Evolutionary conservation across 306 rosid species (phyloP), one percentile per base, ranked within the genome.

Genomic region (Inga leiocalycina): DNA sequence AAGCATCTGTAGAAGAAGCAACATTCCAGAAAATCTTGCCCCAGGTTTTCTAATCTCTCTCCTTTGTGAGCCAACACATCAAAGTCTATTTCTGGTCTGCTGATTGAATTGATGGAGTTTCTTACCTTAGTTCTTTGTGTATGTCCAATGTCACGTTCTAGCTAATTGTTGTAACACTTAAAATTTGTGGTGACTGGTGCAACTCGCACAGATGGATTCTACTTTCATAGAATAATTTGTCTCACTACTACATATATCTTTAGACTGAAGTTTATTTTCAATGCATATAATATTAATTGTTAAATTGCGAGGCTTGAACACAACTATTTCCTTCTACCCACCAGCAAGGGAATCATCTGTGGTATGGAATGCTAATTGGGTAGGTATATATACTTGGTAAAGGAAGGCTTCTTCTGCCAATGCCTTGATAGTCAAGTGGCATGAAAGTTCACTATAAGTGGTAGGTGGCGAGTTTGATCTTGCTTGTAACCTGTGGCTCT

Each of bases 1-100:
- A 93, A 92, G 90, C 84, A 93, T 88, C 43, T 90, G 70, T 89
- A 88, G 84, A 83, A 87, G 84, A 83, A 79, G 79, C 19, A 71
- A 43, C n/a, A 4, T n/a, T 75, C 64, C 67, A 61, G 19, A 3
- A 5, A 81, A 81, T 79, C 69, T 81, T 74, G 4, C 9, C 27
- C 27, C 49, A 41, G 32, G n/a, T 35, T 67, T 67, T 35, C 24
- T 3, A 17, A 35, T 66, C 5, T 35, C 24, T 16, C 6, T 35
- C 2, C n/a, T 35, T 34, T 8, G 6, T 67, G 41, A 30, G 12
- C 16, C 72, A 17, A 34, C 43, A 34, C 11, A 2, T 9, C 14
- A 34, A 34, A 37, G 24, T 15, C 46, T 6, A 35, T 35, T 10
- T 35, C 4, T 67, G 24, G 35, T 67, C 13, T 37, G 6, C 72